Evolutionary conservation across 139 green algal genomes (phyloP).

Genomic region (Nannochloris sp.): DNA sequence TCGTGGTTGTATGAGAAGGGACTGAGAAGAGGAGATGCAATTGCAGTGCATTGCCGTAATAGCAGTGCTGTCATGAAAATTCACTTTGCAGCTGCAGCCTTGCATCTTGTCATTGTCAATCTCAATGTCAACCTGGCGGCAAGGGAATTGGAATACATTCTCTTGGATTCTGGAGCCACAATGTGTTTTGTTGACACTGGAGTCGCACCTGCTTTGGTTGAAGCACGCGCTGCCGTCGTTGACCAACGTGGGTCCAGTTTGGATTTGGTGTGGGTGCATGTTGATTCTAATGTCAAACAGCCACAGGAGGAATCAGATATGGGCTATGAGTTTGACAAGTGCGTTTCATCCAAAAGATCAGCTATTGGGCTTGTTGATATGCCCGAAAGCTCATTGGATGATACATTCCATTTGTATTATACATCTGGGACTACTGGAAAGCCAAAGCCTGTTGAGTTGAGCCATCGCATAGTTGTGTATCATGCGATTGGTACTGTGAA

Average conservation of each 20-base stretch:
- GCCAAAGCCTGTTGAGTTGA: conserved; percentile 56
- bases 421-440: conserved; percentile 54
- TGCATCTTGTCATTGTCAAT: conserved; percentile 69
- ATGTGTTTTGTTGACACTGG: conserved; percentile 41
- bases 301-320: conserved; percentile 6
- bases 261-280: neutral
- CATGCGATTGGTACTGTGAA: conserved; percentile 67
- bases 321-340: conserved; percentile 1
- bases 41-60: conserved; percentile 67
- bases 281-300: neutral
- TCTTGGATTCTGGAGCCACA: conserved; percentile 40
- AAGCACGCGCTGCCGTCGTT: neutral
- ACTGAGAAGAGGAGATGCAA: conserved; percentile 33
- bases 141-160: conserved; percentile 58
- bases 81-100: conserved; percentile 64
- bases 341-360: neutral
- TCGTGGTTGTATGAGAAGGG: conserved; percentile 20
- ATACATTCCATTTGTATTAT: conserved; percentile 76
- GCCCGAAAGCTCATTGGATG: conserved; percentile 18
- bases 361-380: conserved; percentile 1
- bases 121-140: conserved; percentile 64
- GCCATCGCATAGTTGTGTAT: conserved; percentile 47
- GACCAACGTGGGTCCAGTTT: neutral
- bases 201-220: conserved; percentile 14
- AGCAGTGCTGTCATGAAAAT: conserved; percentile 40